Conservation (phyloP, 2,329 filamentous ascomycete species). For the Diaporthe sp. region DNA sequence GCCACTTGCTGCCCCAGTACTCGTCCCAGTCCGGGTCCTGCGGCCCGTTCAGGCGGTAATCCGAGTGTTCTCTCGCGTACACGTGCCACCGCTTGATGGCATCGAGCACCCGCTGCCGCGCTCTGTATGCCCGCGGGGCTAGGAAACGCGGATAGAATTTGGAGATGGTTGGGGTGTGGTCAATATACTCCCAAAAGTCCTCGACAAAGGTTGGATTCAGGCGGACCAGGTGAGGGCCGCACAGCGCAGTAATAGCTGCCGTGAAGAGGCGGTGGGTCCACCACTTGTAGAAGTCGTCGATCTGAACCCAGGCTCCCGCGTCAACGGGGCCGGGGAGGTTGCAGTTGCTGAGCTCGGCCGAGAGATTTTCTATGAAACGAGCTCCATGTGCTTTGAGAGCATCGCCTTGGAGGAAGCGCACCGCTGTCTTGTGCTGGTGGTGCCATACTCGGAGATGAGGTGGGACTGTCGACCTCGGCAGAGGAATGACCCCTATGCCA, state of each 20-base stretch:
- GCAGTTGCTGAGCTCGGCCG: background rate
- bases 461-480: background rate
- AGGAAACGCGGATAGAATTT: background rate
- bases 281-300: background rate
- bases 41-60: background rate
- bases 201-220: background rate
- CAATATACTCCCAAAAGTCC: constrained; percentile 2
- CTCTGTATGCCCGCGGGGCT: background rate
- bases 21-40: constrained; percentile 9
- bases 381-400: background rate
- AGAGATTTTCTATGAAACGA: background rate
- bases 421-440: background rate
- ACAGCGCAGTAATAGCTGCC: background rate
- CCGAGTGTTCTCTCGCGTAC: background rate
- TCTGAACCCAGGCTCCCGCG: background rate
- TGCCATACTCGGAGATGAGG: background rate
- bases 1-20: constrained; percentile 3
- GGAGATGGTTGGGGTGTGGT: background rate
- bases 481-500: background rate
- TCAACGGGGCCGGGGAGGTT: background rate
- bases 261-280: background rate
- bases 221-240: constrained; percentile 2
- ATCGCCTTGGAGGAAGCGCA: background rate
- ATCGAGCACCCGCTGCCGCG: background rate
- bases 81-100: constrained; percentile 6